Percentiles rank a stretch among this genome's conserved stretches.
phyloP scores from a whole-genome alignment of 2,329 filamentous ascomycete genomes.

The Cordyceps pruinosa region DNA sequence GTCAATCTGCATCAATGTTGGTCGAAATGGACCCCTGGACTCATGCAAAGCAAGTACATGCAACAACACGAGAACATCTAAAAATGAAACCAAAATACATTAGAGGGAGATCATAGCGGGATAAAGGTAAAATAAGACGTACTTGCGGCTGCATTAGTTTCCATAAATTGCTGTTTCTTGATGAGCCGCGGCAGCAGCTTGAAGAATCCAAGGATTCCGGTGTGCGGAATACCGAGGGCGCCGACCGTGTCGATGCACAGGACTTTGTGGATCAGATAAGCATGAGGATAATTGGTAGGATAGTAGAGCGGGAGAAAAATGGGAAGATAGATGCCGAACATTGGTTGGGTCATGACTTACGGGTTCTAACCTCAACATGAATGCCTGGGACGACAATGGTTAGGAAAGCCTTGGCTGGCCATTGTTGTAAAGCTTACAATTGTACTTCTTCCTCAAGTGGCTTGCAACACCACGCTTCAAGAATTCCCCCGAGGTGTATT shows the following conservation, averaged over 20 bases:
- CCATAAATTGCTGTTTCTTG: background rate
- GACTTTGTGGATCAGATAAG: background rate
- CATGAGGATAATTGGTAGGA: background rate
- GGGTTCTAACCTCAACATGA: background rate
- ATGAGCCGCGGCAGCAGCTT: background rate
- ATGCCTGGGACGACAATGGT: background rate
- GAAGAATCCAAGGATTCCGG: background rate
- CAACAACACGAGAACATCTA: background rate
- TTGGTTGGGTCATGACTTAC: background rate
- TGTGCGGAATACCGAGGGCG: background rate
- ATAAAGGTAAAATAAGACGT: background rate
- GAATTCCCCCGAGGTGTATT: background rate
- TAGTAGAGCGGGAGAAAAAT: background rate
- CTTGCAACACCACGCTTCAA: background rate
- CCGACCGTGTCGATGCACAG: background rate
- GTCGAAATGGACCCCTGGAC: background rate
- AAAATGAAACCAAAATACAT: background rate
- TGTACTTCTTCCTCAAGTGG: background rate
- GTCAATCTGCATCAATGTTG: background rate
- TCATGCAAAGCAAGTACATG: background rate
- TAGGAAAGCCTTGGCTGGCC: background rate
- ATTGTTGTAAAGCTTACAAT: background rate
- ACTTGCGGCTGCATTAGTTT: background rate
- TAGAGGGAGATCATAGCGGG: background rate
- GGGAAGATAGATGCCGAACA: background rate